These are phyloP conservation scores for Arabidopsis hybrid DNA, from an alignment of 441 rosid species.

Conservation along the genomic window DNA sequence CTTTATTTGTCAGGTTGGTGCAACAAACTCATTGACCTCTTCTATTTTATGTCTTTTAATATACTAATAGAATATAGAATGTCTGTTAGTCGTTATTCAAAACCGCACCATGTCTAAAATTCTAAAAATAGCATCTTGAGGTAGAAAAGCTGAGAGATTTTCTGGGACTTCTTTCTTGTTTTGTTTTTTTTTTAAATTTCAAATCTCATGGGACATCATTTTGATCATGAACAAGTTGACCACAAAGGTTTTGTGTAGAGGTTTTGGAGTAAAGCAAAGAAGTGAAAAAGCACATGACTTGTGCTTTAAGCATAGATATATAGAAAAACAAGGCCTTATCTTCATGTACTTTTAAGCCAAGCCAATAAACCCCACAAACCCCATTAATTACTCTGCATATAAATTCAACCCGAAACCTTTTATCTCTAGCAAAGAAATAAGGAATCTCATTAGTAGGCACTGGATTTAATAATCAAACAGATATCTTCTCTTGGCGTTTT, in stretches of 20 bases:
- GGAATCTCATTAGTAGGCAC: conserved; percentile 45
- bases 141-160: neutral
- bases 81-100: neutral
- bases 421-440: conserved; percentile 53
- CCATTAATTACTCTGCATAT: conserved; percentile 53
- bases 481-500: conserved; percentile 43
- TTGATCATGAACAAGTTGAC: conserved; percentile 56
- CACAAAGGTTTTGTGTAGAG: conserved; percentile 47
- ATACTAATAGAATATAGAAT: conserved; percentile 4
- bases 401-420: conserved; percentile 65
- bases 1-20: conserved; percentile 48
- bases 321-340: conserved; percentile 57
- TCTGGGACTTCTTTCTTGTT: conserved; percentile 26
- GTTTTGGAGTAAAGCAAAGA: conserved; percentile 96
- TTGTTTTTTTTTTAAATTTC: conserved; percentile 12
- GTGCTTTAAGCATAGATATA: conserved; percentile 85
- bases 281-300: conserved; percentile 65
- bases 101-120: conserved; percentile 14
- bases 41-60: conserved; percentile 12
- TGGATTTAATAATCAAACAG: conserved; percentile 45
- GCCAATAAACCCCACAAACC: conserved; percentile 62
- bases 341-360: conserved; percentile 93
- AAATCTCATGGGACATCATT: conserved; percentile 40
- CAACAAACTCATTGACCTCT: conserved; percentile 46
- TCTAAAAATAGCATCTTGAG: conserved; percentile 34